Conservation (phyloP, 495 filamentous ascomycete species). For the Podospora pseudocomata region DNA sequence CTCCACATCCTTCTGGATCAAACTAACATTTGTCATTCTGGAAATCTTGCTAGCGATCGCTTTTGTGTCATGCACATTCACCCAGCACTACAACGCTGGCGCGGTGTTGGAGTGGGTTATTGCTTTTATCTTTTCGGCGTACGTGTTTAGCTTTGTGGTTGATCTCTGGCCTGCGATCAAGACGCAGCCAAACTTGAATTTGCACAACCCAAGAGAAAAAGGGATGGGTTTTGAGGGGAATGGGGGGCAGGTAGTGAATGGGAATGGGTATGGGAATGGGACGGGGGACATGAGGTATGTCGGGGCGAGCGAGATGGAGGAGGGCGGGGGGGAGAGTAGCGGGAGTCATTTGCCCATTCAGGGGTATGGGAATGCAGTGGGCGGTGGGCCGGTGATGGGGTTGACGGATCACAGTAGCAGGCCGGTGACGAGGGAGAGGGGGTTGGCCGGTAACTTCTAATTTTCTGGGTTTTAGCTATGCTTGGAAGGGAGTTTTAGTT, state of each 20-base stretch:
- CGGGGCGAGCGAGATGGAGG: conserved; percentile 12
- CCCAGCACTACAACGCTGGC: conserved; percentile 47
- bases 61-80: conserved; percentile 48
- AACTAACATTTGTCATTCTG: conserved; percentile 73
- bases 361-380: not conserved
- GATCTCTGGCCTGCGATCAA: conserved; percentile 79
- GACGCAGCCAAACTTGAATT: conserved; percentile 41
- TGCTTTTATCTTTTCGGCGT: conserved; percentile 85
- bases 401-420: not conserved
- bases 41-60: conserved; percentile 72
- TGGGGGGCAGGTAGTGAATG: not conserved
- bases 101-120: conserved; percentile 73
- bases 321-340: conserved; percentile 4
- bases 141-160: conserved; percentile 81
- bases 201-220: not conserved
- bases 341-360: not conserved
- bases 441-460: not conserved
- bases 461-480: not conserved
- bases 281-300: not conserved
- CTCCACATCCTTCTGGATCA: conserved; percentile 74
- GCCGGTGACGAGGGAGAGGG: not conserved
- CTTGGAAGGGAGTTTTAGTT: not conserved
- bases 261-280: not conserved
- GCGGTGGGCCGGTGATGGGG: not conserved
- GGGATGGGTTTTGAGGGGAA: not conserved